Base-by-base conservation (phyloP, 169 alveolate species). In the Plasmodium vivax region DNA sequence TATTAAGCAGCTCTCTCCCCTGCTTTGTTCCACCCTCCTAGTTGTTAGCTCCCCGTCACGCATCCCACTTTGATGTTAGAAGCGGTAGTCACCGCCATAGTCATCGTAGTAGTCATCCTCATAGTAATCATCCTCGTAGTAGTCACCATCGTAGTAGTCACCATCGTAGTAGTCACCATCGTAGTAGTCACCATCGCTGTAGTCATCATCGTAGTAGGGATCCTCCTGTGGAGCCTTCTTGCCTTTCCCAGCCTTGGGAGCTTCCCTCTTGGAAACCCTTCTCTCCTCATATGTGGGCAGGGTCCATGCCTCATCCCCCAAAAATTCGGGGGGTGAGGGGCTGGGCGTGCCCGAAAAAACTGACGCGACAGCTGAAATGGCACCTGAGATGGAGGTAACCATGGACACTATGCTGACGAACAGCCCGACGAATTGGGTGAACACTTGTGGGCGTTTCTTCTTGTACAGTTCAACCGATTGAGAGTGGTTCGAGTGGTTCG, bases 241-340 rank as follows among this genome's bases (percentile, higher is more conserved):
- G 23, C 82, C 43, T 36, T 58, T 2, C 79, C 1, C 3, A 32
- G 7, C 58, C 47, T 81, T 71, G 47, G 36, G 36, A 12, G 80
- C 9, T 27, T n/a, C 58, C 32, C 34, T 12, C 34, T 32, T 51
- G 62, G 58, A 30, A 82, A 51, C 56, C 58, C 16, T 77, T 62
- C 94, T 81, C 51, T 58, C 83, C 19, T 56, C 54, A 47, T 88
- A 80, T 10, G 81, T 80, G 51, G 90, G 83, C 16, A 88, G 81
- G 6, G 14, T 14, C 36, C 84, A 56, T 8, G 72, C 56, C 45
- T 88, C 84, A 41, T 88, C 82, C 0, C 91, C 90, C 72, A 88
- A 88, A 80, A 88, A 88, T 77, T 71, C 19, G 68, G 88, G 91
- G 7, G 94, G 94, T 4, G 94, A 79, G 30, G 94, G 94, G 54